phyloP scores from a whole-genome alignment of 1,139 yeast genomes.

The Sugiyamaella paludigena region DNA sequence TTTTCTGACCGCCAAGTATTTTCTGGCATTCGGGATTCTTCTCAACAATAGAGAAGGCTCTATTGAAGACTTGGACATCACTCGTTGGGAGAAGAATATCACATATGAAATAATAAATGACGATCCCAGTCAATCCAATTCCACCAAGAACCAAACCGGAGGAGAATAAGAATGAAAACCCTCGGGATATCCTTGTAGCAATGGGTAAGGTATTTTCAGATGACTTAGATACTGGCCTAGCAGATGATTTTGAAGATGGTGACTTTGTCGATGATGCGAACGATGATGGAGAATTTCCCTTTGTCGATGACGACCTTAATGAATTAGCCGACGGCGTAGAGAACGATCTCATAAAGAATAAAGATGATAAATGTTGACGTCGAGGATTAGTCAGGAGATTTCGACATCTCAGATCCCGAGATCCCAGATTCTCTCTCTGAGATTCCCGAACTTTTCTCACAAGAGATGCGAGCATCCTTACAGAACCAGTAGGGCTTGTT shows the following conservation, averaged over 20 bases:
- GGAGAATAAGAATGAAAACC: slow-evolving; percentile 49
- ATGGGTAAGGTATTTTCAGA: slow-evolving; percentile 14
- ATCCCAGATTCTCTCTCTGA: too few species aligned
- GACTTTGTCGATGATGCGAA: background rate
- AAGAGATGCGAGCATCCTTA: too few species aligned
- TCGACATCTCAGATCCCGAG: too few species aligned
- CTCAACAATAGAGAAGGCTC: slow-evolving; percentile 76
- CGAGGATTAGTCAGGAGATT: too few species aligned
- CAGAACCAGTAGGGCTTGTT: too few species aligned
- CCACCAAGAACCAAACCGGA: slow-evolving; percentile 55
- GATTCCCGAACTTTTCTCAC: too few species aligned
- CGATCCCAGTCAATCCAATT: slow-evolving; percentile 58
- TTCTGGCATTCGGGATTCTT: slow-evolving; percentile 60
- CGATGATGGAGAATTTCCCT: background rate
- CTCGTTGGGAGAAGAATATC: slow-evolving; percentile 87
- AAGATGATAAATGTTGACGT: too few species aligned
- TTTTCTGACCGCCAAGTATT: slow-evolving; percentile 55
- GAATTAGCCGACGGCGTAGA: too few species aligned
- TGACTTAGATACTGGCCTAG: background rate
- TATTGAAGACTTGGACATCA: slow-evolving; percentile 84
- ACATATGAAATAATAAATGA: slow-evolving; percentile 69
- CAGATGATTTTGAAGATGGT: background rate
- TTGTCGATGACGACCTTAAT: too few species aligned
- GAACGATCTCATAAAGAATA: too few species aligned
- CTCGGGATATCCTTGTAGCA: slow-evolving; percentile 18